phyloP scores from a whole-genome alignment of 1,139 yeast species.

The Saccharomycopsis crataegensis region DNA sequence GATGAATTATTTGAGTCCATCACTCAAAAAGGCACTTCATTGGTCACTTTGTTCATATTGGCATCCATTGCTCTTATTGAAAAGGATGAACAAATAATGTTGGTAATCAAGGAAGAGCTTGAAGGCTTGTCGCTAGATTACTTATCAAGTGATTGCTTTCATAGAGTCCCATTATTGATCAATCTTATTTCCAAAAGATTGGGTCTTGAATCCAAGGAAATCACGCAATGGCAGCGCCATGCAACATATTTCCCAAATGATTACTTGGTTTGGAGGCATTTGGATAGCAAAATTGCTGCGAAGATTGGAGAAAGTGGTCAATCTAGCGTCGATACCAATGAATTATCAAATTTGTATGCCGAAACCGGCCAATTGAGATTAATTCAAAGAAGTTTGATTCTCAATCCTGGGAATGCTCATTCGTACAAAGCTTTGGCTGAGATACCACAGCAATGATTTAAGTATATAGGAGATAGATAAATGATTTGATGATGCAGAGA shows the following conservation, averaged over 20 bases:
- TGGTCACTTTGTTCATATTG: conserved; percentile 59
- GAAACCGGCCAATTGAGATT: conserved; percentile 41
- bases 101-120: conserved; percentile 63
- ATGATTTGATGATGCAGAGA: background rate
- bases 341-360: conserved; percentile 45
- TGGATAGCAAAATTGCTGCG: conserved; percentile 46
- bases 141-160: conserved; percentile 42
- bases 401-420: conserved; percentile 36
- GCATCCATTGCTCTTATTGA: conserved; percentile 78
- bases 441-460: background rate
- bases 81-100: conserved; percentile 48
- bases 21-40: conserved; percentile 54
- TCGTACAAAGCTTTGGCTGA: background rate
- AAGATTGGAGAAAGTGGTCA: conserved; percentile 39
- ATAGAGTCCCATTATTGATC: conserved; percentile 54
- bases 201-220: conserved; percentile 19
- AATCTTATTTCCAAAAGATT: conserved; percentile 41
- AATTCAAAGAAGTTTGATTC: conserved; percentile 52
- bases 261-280: conserved; percentile 56
- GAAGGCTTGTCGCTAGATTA: conserved; percentile 41
- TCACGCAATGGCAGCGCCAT: conserved; percentile 54
- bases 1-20: conserved; percentile 63
- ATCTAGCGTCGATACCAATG: conserved; percentile 41
- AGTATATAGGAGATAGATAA: background rate
- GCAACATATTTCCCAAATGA: conserved; percentile 73